Evolutionary conservation across 192 early-diverging fungal genomes (phyloP), one percentile per base, ranked within the genome.

Genomic region (Ambispora gerdemannii): DNA sequence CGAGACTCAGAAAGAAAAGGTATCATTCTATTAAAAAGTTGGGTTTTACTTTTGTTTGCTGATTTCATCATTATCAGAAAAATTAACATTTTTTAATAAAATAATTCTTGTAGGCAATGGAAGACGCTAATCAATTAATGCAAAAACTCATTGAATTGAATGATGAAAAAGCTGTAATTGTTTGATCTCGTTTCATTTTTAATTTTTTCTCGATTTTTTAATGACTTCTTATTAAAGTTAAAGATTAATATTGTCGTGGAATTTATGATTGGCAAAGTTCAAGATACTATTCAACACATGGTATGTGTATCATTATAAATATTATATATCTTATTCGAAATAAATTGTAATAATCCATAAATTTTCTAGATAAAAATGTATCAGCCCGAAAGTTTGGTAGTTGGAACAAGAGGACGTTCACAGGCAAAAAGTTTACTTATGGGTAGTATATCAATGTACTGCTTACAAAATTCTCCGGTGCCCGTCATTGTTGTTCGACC

Each of bases 401-500:
- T 91, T 60, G 89, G 89, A 50, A 88, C 88, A 1, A 78, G 86
- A 66, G 89, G 89, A n/a, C 81, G 85, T 3, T 86, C 83, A 31
- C 75, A 81, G 1, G 71, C 89, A 30, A 87, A 88, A 73, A 80
- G 87, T 34, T 87, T 86, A 68, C 75, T 91, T 22, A 79, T 91
- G 62, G 88, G 88, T 52, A 86, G 84, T 67, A 80, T 89, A 15
- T 88, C 89, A 2, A 83, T 83, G 30, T 89, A 89, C 27, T 86
- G 86, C 59, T 60, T 89, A 63, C 83, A 91, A 59, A 86, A 89
- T 71, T 86, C 85, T 25, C 82, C 83, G 3, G 76, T 88, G 3
- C 88, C 89, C 0, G 88, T 91, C 4, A 78, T 86, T 15, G 85
- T 91, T 11, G 89, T 91, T 17, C 86, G 83, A 8, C 82, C 82